Percentiles rank a stretch among this genome's conserved stretches.
Evolutionary conservation across 805 yeast species (phyloP).

Genomic region (Ogataea paraovalis): DNA sequence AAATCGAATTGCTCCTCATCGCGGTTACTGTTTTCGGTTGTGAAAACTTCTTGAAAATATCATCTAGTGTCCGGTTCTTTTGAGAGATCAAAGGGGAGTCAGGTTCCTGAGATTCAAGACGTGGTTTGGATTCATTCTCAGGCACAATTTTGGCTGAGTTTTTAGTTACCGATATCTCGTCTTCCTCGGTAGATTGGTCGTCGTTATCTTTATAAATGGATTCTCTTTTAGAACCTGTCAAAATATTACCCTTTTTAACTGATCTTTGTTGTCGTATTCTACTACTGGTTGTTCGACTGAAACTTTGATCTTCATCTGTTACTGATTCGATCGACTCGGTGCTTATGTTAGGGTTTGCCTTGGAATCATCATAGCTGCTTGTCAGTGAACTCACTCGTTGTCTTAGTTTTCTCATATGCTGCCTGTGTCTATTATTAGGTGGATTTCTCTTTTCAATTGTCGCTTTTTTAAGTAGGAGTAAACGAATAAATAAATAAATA

Average conservation of each 20-base stretch:
- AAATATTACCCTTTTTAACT: too few species aligned
- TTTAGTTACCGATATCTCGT: background rate
- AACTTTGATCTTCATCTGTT: slow-evolving; percentile 14
- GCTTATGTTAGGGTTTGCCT: slow-evolving; percentile 10
- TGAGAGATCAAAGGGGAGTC: background rate
- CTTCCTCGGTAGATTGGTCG: background rate
- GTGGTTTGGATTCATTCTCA: background rate
- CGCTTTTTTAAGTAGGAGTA: too few species aligned
- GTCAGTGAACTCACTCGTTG: background rate
- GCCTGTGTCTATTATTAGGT: background rate
- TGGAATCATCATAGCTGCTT: background rate
- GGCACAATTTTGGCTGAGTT: background rate
- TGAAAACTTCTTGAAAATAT: slow-evolving; percentile 9
- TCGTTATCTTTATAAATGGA: background rate
- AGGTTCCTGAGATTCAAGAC: background rate
- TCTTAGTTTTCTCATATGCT: slow-evolving; percentile 1
- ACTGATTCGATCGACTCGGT: slow-evolving; percentile 20
- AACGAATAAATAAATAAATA: too few species aligned
- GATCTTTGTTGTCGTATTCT: background rate
- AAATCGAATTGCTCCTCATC: background rate
- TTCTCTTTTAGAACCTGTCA: background rate
- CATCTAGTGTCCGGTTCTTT: slow-evolving; percentile 9
- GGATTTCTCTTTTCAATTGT: too few species aligned
- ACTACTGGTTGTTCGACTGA: background rate
- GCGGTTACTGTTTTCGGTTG: background rate